These are phyloP conservation scores for Fusarium subtropicale DNA, from an alignment of 2,329 filamentous ascomycete genomes.

Conservation along the genomic window DNA sequence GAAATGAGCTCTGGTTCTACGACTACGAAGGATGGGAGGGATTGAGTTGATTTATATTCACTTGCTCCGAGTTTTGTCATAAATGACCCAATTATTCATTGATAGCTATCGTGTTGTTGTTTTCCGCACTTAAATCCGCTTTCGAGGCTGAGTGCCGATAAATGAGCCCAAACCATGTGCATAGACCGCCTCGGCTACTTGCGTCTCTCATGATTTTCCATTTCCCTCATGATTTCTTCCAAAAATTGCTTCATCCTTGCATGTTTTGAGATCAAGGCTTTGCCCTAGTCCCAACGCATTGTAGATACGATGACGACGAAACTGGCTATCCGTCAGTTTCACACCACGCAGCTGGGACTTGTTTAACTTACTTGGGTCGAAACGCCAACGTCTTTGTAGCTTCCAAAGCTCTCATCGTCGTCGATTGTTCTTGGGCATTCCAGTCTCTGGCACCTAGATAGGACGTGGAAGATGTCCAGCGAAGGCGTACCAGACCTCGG, in stretches of 20 bases:
- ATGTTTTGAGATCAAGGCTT: neutral
- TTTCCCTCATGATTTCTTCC: slow-evolving; percentile 6
- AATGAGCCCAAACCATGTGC: slow-evolving; percentile 6
- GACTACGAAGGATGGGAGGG: too few relatives aligned
- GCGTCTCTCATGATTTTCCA: slow-evolving; percentile 19
- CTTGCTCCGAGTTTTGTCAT: neutral
- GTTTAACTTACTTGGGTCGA: neutral
- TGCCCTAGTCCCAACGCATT: neutral
- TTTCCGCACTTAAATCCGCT: slow-evolving; percentile 12
- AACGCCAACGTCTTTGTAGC: neutral
- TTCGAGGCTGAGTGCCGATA: slow-evolving; percentile 1
- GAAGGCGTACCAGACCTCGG: slow-evolving; percentile 46
- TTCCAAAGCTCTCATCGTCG: neutral
- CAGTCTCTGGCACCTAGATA: slow-evolving; percentile 43
- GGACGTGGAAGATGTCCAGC: slow-evolving; percentile 50
- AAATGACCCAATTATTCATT: neutral
- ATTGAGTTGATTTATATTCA: neutral
- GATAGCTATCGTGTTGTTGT: slow-evolving; percentile 7
- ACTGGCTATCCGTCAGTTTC: slow-evolving; percentile 11
- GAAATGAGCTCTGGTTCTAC: neutral
- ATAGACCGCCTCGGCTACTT: slow-evolving; percentile 23
- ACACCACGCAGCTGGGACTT: neutral
- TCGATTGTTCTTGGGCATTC: slow-evolving; percentile 9
- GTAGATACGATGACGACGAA: neutral
- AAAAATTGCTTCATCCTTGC: slow-evolving; percentile 5